Conservation (phyloP, 768 basidiomycete genomes). For the Clitopilus passeckerianus region DNA sequence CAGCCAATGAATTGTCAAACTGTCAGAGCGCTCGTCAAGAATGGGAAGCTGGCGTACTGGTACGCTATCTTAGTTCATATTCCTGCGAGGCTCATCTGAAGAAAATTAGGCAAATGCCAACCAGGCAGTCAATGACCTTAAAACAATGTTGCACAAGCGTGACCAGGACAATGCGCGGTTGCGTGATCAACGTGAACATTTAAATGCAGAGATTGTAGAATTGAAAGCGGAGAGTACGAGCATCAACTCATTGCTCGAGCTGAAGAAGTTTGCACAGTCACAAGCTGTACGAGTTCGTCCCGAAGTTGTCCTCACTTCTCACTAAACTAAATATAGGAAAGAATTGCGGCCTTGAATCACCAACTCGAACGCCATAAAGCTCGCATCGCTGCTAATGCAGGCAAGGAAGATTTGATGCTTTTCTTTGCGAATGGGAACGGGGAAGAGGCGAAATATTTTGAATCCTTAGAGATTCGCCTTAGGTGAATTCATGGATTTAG, state of each 20-base stretch:
- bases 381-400: slow-evolving; percentile 68
- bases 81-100: slow-evolving; percentile 1
- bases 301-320: slow-evolving; percentile 6
- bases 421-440: slow-evolving; percentile 60
- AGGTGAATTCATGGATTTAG: slow-evolving; percentile 33
- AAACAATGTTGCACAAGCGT: slow-evolving; percentile 52
- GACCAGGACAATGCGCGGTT: slow-evolving; percentile 65
- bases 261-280: slow-evolving; percentile 59
- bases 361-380: slow-evolving; percentile 73
- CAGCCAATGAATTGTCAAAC: slow-evolving; percentile 39
- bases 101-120: slow-evolving; percentile 28
- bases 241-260: slow-evolving; percentile 54
- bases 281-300: slow-evolving; percentile 37
- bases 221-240: slow-evolving; percentile 53
- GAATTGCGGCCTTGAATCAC: slow-evolving; percentile 64
- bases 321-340: slow-evolving; percentile 43
- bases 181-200: slow-evolving; percentile 69
- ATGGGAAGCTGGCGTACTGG: slow-evolving; percentile 39
- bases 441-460: slow-evolving; percentile 47
- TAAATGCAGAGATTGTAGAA: slow-evolving; percentile 59
- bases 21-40: slow-evolving; percentile 35
- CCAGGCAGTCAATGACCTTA: slow-evolving; percentile 59
- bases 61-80: slow-evolving; percentile 19
- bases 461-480: slow-evolving; percentile 48
- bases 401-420: slow-evolving; percentile 65